Base-by-base conservation (phyloP, 2,329 filamentous ascomycete species). In the Didymella keratinophila region DNA sequence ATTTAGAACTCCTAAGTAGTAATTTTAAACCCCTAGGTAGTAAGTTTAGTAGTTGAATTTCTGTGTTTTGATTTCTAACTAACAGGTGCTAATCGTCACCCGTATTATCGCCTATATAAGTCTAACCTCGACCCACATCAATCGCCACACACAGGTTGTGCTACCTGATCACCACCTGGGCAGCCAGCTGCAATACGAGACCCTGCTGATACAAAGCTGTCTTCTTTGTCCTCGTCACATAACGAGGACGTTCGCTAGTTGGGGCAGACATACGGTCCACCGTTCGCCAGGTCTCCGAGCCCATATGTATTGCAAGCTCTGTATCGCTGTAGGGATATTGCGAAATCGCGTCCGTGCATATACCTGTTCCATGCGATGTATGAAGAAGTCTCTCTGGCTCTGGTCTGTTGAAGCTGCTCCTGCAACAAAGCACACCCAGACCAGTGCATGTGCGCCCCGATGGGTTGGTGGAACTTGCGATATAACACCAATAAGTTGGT, bases 361-460 rank as follows among this genome's bases (percentile, higher is more conserved):
- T 2, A 67, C 57, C 18, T 28, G 37, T 16, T 58, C 30, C 62
- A 69, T 65, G 25, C 57, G 56, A 25, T 62, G 30, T 0, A 60
- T 58, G 21, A 68, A 67, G 45, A 63, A 67, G 8, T 49, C 36
- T 27, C 67, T 53, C 14, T 65, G 61, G 10, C 23, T 30, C 4
- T 47, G 59, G 23, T 66, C 59, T 9, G 45, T 58, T 11, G 63
- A 43, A 25, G 59, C 65, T 2, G 64, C 67, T 18, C 61, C 65
- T 21, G 61, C 67, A 21, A 69, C 42, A 39, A 69, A 69, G 37
- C 64, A 68, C 2, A 62, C 61, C 65, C 65, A 68, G 4, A 68
- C 67, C 2, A 69, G 56, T 1, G 61, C 61, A 32, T 69, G 67
- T 2, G 62, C 62, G 5, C 64, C 62, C 11, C 52, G 61, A 9